A percentile compares a stretch with the other conserved stretches of the same genome.
Evolutionary conservation across 2,329 filamentous ascomycete genomes (phyloP).

Genomic region (Neofusicoccum cordaticola): DNA sequence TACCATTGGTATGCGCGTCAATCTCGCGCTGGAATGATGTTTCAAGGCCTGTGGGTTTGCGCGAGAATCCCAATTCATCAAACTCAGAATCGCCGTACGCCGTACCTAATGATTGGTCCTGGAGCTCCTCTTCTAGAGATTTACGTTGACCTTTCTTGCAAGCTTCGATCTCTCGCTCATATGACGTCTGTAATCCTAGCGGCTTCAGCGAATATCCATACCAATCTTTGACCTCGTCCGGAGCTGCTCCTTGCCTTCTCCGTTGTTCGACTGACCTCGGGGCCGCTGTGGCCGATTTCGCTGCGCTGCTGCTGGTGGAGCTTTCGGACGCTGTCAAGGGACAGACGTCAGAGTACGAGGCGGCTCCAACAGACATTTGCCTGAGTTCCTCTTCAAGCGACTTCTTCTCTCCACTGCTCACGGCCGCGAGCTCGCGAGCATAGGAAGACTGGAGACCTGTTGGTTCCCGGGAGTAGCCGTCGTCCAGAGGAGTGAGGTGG

Average conservation of each 20-base stretch:
- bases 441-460: constrained; percentile 18
- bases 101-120: not conserved
- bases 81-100: not conserved
- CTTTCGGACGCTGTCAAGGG: not conserved
- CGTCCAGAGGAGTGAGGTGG: not conserved
- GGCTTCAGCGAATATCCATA: constrained; percentile 21
- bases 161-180: constrained; percentile 16
- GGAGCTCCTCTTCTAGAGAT: constrained; percentile 15
- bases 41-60: constrained; percentile 21
- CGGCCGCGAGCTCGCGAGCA: constrained; percentile 15
- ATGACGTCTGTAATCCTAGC: constrained; percentile 21
- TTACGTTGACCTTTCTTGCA: constrained; percentile 13
- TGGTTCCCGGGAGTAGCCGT: constrained; percentile 9
- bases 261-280: constrained; percentile 15
- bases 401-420: constrained; percentile 8
- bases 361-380: not conserved
- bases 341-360: constrained; percentile 5
- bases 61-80: constrained; percentile 20
- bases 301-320: not conserved
- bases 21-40: constrained; percentile 18
- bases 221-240: constrained; percentile 17
- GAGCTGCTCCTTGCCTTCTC: constrained; percentile 9
- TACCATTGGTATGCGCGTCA: constrained; percentile 1
- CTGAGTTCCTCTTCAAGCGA: constrained; percentile 16
- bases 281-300: not conserved